phyloP scores from a whole-genome alignment of 148 eudicot genomes.

The Fagopyrum esculentum region DNA sequence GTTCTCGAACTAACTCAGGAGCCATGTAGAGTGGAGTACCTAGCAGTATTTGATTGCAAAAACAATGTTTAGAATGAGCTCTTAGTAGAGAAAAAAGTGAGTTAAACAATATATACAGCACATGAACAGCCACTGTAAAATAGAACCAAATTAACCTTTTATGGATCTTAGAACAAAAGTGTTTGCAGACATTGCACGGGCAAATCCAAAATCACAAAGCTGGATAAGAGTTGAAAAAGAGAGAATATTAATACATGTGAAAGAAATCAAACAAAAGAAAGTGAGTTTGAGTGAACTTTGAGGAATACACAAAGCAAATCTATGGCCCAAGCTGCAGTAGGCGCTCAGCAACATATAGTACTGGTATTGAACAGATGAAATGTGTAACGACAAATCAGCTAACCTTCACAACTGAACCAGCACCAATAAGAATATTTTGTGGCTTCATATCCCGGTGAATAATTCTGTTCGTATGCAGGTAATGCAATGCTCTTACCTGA shows the following conservation, averaged over 20 bases:
- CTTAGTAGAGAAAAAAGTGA: background rate
- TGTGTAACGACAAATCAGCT: background rate
- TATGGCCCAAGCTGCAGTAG: background rate
- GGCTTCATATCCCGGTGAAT: conserved; percentile 99
- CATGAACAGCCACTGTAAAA: background rate
- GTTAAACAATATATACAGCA: conserved; percentile 3
- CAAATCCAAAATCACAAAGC: conserved; percentile 99
- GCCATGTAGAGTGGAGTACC: conserved; percentile 99
- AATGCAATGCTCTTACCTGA: conserved; percentile 91
- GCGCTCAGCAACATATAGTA: background rate
- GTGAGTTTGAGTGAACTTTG: background rate
- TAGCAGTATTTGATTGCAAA: conserved; percentile 19
- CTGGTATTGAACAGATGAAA: background rate
- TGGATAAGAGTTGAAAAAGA: conserved; percentile 22
- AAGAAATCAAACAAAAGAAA: conserved; percentile 2
- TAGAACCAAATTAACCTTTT: conserved; percentile 56
- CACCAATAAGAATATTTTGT: conserved; percentile 92
- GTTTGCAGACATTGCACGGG: conserved; percentile 98
- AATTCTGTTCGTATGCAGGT: conserved; percentile 91
- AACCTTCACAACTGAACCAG: conserved; percentile 91
- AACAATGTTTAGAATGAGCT: background rate
- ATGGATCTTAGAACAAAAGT: conserved; percentile 94
- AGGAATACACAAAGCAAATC: background rate
- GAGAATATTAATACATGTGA: background rate
- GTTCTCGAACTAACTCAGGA: conserved; percentile 97